These are phyloP conservation scores for Boletus tylopilopsis DNA, from an alignment of 768 basidiomycete genomes.

Conservation along the genomic window DNA sequence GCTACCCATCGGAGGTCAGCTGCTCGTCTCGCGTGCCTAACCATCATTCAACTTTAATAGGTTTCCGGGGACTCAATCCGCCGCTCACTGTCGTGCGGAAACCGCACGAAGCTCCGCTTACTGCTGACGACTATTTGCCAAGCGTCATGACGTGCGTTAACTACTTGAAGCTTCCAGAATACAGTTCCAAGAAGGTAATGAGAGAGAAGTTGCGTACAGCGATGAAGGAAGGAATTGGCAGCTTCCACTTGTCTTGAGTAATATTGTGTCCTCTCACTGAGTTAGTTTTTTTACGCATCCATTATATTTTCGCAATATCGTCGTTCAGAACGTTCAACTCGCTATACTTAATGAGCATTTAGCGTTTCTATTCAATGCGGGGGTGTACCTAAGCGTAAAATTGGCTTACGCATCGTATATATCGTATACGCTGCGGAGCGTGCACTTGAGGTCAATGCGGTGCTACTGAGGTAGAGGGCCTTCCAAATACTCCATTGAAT, in stretches of 20 bases:
- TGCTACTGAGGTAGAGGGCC: neutral
- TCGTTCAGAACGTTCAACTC: too few relatives aligned
- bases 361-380: neutral
- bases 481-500: conserved; percentile 4
- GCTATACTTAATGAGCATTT: conserved; percentile 8
- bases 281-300: conserved; percentile 22
- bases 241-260: conserved; percentile 90
- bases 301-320: conserved; percentile 11
- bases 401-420: neutral
- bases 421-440: conserved; percentile 24
- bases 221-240: conserved; percentile 91
- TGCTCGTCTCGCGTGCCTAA: neutral
- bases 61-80: conserved; percentile 93
- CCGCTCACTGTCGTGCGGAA: conserved; percentile 95
- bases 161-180: conserved; percentile 94
- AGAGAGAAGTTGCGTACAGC: conserved; percentile 77
- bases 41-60: conserved; percentile 34
- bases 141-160: conserved; percentile 99
- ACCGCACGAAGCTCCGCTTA: conserved; percentile 87
- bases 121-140: conserved; percentile 91
- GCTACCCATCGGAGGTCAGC: conserved; percentile 88
- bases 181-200: conserved; percentile 84
- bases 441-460: conserved; percentile 5
- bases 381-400: neutral
- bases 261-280: conserved; percentile 15